Evolutionary conservation across 1,284 basidiomycete genomes (phyloP).

Genomic region (Melampsora americana): DNA sequence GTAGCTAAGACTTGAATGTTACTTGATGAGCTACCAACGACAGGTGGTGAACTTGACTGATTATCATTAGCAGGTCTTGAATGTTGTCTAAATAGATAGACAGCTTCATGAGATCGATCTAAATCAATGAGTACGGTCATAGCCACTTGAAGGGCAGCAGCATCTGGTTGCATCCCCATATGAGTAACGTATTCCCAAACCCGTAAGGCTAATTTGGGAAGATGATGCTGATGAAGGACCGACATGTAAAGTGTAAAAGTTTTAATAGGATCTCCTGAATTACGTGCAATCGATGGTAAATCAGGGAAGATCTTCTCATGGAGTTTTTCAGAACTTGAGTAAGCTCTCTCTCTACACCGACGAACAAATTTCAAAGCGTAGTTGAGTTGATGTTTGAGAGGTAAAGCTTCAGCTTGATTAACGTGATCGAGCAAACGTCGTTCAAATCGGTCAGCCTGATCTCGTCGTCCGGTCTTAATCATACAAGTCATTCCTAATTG

Average conservation of each 20-base stretch:
- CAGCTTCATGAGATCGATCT: conserved; percentile 21
- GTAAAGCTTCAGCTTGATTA: conserved; percentile 4
- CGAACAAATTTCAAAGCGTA: conserved; percentile 33
- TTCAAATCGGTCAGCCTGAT: conserved; percentile 26
- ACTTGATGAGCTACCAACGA: not conserved
- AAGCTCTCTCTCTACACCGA: conserved; percentile 29
- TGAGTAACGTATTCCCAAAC: conserved; percentile 21
- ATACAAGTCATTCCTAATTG: conserved; percentile 28
- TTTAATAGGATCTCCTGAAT: conserved; percentile 14
- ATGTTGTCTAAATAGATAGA: conserved; percentile 23
- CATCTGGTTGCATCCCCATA: conserved; percentile 18
- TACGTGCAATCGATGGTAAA: conserved; percentile 10
- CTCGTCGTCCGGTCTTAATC: conserved; percentile 31
- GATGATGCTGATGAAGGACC: conserved; percentile 24
- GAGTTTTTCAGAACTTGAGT: conserved; percentile 36
- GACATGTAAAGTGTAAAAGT: conserved; percentile 38
- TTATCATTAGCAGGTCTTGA: not conserved
- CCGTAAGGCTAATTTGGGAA: conserved; percentile 35
- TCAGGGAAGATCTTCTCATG: conserved; percentile 21
- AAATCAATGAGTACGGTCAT: conserved; percentile 37
- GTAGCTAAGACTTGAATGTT: conserved; percentile 36
- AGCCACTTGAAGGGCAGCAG: conserved; percentile 38
- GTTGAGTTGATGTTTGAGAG: conserved; percentile 21
- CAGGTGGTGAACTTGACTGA: not conserved
- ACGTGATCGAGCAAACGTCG: not conserved